Evolutionary conservation across 306 rosid genomes (phyloP).

Genomic region (Mimosa pudica): DNA sequence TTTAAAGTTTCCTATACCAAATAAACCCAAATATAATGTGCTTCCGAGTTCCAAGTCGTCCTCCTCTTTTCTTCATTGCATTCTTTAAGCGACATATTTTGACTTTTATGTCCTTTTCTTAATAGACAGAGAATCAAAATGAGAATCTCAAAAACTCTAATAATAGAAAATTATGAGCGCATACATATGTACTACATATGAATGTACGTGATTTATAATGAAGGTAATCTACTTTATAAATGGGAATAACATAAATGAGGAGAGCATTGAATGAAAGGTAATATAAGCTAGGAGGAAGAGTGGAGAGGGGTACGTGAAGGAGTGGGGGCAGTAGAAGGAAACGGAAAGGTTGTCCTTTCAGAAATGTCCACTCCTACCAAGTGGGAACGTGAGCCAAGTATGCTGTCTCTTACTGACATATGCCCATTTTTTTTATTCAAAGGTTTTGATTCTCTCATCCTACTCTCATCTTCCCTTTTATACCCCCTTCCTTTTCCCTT

Average conservation of each 20-base stretch:
- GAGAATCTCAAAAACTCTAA: background rate
- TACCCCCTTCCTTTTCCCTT: background rate
- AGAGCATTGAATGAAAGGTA: no score
- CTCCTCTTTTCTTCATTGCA: background rate
- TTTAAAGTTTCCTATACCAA: no score
- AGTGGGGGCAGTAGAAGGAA: conserved; percentile 6
- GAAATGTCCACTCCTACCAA: conserved; percentile 38
- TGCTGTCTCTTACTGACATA: background rate
- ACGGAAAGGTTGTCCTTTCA: conserved; percentile 26
- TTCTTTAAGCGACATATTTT: background rate
- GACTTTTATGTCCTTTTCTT: background rate
- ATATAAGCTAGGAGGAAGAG: background rate
- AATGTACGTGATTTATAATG: no score
- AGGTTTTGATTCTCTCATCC: background rate
- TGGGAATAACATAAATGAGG: no score
- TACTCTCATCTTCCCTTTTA: background rate
- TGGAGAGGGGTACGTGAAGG: conserved; percentile 22
- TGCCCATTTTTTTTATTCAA: background rate
- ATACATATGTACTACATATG: no score
- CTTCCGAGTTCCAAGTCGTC: no score
- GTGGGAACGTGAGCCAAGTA: conserved; percentile 33
- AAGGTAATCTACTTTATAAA: no score
- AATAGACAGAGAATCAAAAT: background rate
- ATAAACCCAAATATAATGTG: no score
- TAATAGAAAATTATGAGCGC: background rate